Base-by-base conservation (phyloP, 2,329 filamentous ascomycete genomes). In the Cladosporium austrohemisphaericum region DNA sequence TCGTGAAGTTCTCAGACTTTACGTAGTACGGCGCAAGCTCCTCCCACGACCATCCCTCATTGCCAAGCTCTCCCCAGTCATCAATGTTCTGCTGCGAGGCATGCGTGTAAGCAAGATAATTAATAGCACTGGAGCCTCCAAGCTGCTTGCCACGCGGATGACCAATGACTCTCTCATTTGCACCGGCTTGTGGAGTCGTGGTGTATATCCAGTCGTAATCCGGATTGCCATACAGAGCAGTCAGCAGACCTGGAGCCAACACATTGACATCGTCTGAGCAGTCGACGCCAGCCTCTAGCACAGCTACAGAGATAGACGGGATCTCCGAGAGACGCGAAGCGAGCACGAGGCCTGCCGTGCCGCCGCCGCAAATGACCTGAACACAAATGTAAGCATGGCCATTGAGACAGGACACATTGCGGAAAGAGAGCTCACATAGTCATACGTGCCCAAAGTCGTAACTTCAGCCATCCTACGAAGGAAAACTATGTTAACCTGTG, bases 141-240 rank as follows among this genome's bases (percentile, higher is more conserved):
- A 55, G 18, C 10, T 50, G 48, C 26, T 55, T 54, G 26, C 53
- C 53, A 20, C 51, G 32, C n/a, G 51, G 51, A 43, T 56, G 49
- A 10, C 28, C 32, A 14, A 52, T 28, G n/a, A 49, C 23, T 31
- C 51, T 14, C 38, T 37, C 28, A 20, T 40, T 47, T 23, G 51
- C 25, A 22, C 41, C 31, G 38, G 47, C 11, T 43, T 51, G 41
- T 31, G 52, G 20, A 7, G 55, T 55, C 32, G 52, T 59, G 4
- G 57, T 50, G 31, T 60, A 65, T 38, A 60, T 62, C 62, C 64
- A 66, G 46, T 67, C 63, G 46, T 65, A 66, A 45, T 66, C 58
- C 6, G 54, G 50, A 16, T 56, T 48, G 28, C 52, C 54, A 35
- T 54, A 56, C 3, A 54, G 38, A 3, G 52, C 40, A 10, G 52